Base-by-base conservation (phyloP, 345 rosid species). In the Orychophragmus violaceus region DNA sequence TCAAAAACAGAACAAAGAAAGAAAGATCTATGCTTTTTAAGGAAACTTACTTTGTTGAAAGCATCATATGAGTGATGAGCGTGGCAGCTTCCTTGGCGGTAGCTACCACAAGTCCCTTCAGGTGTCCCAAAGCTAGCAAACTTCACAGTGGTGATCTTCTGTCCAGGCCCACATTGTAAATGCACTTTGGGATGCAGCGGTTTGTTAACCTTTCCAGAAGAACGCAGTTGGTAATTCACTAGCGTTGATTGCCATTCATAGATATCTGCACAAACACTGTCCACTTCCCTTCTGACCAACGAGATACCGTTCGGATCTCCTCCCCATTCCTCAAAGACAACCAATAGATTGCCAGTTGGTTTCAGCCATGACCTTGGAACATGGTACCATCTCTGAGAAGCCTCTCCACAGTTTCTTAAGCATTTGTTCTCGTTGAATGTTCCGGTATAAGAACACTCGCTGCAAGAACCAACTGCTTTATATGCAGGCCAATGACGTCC, bases 51-150 rank as follows among this genome's bases (percentile, higher is more conserved):
- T 80, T 76, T 91, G 78, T 91, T 83, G 74, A 95, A 95, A 35
- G 96, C 99, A 71, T 90, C 99, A 37, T 82, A 90, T 0, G 99
- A 95, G 80, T 90, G 95, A 75, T 78, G 80, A 14, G 97, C 99
- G 0, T 95, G 99, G 58, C 99, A 95, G 74, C 89, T 74, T 74
- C 97, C 96, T 59, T 88, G 76, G 0, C 75, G 84, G 82, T 84
- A 95, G 81, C 80, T 87, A 71, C 99, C 99, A 18, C 99, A 95
- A 59, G 76, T 76, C 7, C 99, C 99, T 80, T 79, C 82, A 10
- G 97, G 97, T 23, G 93, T 90, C 13, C 99, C 97, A 0, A 95
- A 95, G 83, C 97, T 91, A 14, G 99, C 99, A 72, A 91, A 95
- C 88, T 85, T 87, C 19, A 91, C 85, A 0, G 81, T 71, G 21